Conservation (phyloP, 2,329 filamentous ascomycete genomes). For the Fusarium sacchari region DNA sequence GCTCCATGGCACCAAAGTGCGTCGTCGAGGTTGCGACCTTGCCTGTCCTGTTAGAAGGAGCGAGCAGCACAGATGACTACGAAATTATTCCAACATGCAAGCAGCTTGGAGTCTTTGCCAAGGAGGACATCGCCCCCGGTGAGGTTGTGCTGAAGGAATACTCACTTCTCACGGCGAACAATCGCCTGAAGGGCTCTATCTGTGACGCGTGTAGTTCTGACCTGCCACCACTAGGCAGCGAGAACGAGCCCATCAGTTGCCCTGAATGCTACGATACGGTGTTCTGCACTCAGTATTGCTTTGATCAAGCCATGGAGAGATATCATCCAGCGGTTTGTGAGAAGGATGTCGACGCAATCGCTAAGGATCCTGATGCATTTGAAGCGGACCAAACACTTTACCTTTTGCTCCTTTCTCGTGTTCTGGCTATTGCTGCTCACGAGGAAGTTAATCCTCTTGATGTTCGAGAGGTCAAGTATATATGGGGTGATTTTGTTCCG, state of each 20-base stretch:
- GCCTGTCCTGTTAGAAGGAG: slow-evolving; percentile 72
- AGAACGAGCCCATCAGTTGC: slow-evolving; percentile 62
- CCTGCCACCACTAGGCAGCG: slow-evolving; percentile 68
- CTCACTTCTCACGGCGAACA: slow-evolving; percentile 88
- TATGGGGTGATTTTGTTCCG: slow-evolving; percentile 74
- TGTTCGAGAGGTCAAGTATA: slow-evolving; percentile 72
- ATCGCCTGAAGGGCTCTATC: slow-evolving; percentile 83
- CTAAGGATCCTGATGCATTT: slow-evolving; percentile 69
- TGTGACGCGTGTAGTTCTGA: slow-evolving; percentile 89
- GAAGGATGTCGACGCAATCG: slow-evolving; percentile 72
- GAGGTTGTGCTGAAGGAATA: slow-evolving; percentile 83
- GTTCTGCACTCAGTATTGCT: slow-evolving; percentile 71
- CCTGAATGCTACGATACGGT: slow-evolving; percentile 72
- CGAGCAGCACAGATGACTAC: slow-evolving; percentile 60
- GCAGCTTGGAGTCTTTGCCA: slow-evolving; percentile 92
- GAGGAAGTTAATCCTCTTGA: slow-evolving; percentile 71
- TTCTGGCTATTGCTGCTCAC: slow-evolving; percentile 71
- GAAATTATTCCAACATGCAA: slow-evolving; percentile 68
- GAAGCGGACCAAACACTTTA: slow-evolving; percentile 71
- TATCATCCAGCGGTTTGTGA: slow-evolving; percentile 75
- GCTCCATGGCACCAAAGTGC: slow-evolving; percentile 79
- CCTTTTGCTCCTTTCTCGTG: slow-evolving; percentile 69
- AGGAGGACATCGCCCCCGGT: slow-evolving; percentile 78
- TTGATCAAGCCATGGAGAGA: slow-evolving; percentile 64
- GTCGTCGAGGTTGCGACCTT: slow-evolving; percentile 80